Evolutionary conservation across 2,329 filamentous ascomycete genomes (phyloP), one percentile per base, ranked within the genome.

Genomic region (Tolypocladium endophyticum): DNA sequence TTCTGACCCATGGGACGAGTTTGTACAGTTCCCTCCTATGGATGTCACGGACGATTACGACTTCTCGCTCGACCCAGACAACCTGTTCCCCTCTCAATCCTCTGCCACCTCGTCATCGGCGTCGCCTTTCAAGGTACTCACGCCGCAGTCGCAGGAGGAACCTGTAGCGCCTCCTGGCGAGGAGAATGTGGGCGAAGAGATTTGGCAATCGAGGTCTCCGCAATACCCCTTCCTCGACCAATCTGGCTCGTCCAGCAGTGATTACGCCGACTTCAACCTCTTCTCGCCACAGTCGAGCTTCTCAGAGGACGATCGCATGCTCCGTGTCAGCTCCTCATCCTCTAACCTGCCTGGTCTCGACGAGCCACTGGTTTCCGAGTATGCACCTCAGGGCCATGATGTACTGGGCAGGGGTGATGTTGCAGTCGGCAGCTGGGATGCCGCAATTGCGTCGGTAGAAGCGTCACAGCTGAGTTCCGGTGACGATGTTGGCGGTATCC

Each of bases 201-300:
- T 58, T 41, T 56, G 59, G 52, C 61, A 43, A 20, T 53, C 50
- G 43, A 50, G 8, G 2, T 59, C 55, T 39, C 58, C 55, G 18
- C 58, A 60, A 33, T 55, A 79, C 23, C 77, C 77, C 11, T 80
- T 79, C 66, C 70, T 79, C 60, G 61, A 62, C 23, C 47, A 58
- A 5, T 16, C 47, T 59, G 60, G 58, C 60, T 62, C 58, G 16
- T 35, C 55, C 53, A 45, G 38, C 45, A 66, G 43, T 62, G 72
- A 79, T 69, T 83, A 83, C 65, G 71, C 76, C 64, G 81, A 83
- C 72, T 84, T 84, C 72, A 79, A 77, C 66, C 76, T 83, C 20
- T 84, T 77, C 72, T 83, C 81, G 56, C 81, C 81, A 3, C 70
- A 72, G 28, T 76, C 79, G 23, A 74, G 71, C 61, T 76, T 76